Evolutionary conservation across 352 stramenopile species (phyloP), one percentile per base, ranked within the genome.

Genomic region (Pythium rhizo-oryzae): DNA sequence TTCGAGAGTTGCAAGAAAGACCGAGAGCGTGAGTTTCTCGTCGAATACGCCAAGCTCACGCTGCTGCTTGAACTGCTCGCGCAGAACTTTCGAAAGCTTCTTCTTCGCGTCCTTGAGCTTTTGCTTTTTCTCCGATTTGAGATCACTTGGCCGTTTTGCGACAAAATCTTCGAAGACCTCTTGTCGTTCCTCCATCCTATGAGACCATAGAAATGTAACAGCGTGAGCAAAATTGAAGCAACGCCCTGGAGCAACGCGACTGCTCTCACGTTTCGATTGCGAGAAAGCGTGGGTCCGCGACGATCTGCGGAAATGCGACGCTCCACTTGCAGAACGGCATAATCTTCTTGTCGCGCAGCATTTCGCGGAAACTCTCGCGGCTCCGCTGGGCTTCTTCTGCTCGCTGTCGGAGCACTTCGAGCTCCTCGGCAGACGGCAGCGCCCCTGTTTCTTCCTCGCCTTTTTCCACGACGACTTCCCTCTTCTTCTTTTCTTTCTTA

Each of bases 311-410:
- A 37, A 95, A 72, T 33, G 84, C 87, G 13, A 91, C 87, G 49
- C 84, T 91, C 87, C 87, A 95, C 58, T 92, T 92, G 58, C 72
- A 85, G 37, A 92, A 87, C 49, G 87, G 87, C 84, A 95, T 92
- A 61, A 95, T 91, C 58, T 87, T 89, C 69, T 93, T 93, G 57
- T 93, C 84, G 33, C 85, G 79, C 56, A 95, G 67, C 87, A 95
- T 89, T 28, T 79, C 67, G 9, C 76, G 69, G 51, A 93, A 95
- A 35, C 81, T 75, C 30, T 90, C 78, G 19, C 51, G 11, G 76
- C 82, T 55, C n/a, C 74, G 69, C 60, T 88, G 80, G 16, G 72
- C 59, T 24, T 93, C 74, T 43, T 77, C 76, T 4, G 57, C 79
- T 23, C 80, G 70, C 15, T 63, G 54, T 6, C 78, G 73, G 12